phyloP scores from a whole-genome alignment of 2,329 filamentous ascomycete genomes.

The Monosporascus sp. region DNA sequence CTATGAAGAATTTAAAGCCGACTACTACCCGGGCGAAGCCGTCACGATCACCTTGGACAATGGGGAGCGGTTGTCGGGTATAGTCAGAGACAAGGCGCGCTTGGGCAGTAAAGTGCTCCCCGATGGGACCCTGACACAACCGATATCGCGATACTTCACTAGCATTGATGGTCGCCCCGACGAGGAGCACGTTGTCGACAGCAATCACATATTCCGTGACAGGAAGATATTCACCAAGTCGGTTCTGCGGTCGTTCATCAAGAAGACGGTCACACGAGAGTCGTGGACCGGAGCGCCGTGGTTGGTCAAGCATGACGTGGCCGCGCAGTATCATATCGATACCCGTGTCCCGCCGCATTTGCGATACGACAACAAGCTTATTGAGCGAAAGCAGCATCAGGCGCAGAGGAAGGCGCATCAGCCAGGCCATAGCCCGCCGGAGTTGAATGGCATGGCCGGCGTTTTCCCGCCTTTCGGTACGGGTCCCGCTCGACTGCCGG shows the following conservation, averaged over 20 bases:
- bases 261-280: slow-evolving; percentile 87
- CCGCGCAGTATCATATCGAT: slow-evolving; percentile 77
- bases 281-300: slow-evolving; percentile 95
- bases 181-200: slow-evolving; percentile 73
- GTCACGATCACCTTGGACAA: slow-evolving; percentile 68
- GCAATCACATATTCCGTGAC: slow-evolving; percentile 78
- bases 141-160: slow-evolving; percentile 77
- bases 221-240: slow-evolving; percentile 92
- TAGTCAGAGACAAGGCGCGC: slow-evolving; percentile 79
- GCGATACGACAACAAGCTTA: slow-evolving; percentile 72
- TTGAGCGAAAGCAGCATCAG: slow-evolving; percentile 69
- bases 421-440: slow-evolving; percentile 28
- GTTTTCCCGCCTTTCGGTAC: slow-evolving; percentile 25
- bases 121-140: slow-evolving; percentile 65
- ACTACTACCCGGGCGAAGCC: slow-evolving; percentile 85
- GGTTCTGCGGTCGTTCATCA: slow-evolving; percentile 88
- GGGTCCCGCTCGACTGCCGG: slow-evolving; percentile 57
- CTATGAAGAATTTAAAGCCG: slow-evolving; percentile 75
- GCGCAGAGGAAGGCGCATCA: slow-evolving; percentile 57
- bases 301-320: slow-evolving; percentile 85
- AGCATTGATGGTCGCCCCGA: slow-evolving; percentile 62
- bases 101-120: slow-evolving; percentile 59
- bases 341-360: slow-evolving; percentile 80
- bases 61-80: slow-evolving; percentile 65
- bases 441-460: slow-evolving; percentile 33